Percentiles rank a stretch among this genome's conserved stretches.
These are phyloP conservation scores for Candida gigantensis DNA, from an alignment of 1,139 yeast genomes.

Conservation along the genomic window DNA sequence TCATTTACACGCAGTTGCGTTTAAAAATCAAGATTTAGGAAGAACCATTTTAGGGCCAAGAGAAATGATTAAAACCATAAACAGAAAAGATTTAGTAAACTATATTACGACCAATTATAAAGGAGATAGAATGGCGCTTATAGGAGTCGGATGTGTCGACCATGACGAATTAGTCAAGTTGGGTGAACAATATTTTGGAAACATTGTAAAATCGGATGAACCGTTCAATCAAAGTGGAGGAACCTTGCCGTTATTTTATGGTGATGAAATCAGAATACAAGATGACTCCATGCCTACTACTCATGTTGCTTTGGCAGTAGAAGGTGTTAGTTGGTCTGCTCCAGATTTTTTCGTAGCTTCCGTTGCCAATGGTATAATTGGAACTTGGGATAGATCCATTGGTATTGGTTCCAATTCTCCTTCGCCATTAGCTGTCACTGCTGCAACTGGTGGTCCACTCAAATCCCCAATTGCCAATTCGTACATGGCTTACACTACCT, in stretches of 20 bases:
- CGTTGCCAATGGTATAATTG: constrained; percentile 94
- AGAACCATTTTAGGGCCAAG: constrained; percentile 97
- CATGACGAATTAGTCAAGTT: constrained; percentile 79
- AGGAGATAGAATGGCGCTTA: constrained; percentile 96
- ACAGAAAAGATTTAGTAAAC: constrained; percentile 70
- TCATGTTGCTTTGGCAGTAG: constrained; percentile 92
- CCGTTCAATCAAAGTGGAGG: constrained; percentile 77
- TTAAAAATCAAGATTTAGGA: constrained; percentile 88
- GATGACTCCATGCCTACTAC: constrained; percentile 86
- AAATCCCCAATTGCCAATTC: constrained; percentile 77
- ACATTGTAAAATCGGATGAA: constrained; percentile 63
- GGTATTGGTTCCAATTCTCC: constrained; percentile 76
- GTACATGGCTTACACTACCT: constrained; percentile 94
- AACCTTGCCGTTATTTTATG: constrained; percentile 76
- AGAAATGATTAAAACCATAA: constrained; percentile 78
- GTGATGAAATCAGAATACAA: constrained; percentile 83
- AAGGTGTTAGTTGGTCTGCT: constrained; percentile 97
- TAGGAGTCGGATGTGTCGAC: constrained; percentile 92
- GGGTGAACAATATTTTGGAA: constrained; percentile 78
- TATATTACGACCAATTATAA: constrained; percentile 86
- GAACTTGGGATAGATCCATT: constrained; percentile 94
- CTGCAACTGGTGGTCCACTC: constrained; percentile 61
- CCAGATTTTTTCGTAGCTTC: constrained; percentile 94
- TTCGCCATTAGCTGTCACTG: constrained; percentile 74
- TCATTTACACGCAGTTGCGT: constrained; percentile 91